Percentiles rank a stretch among this genome's conserved stretches.
These are phyloP conservation scores for Scopulariopsis brevicaulis DNA, from an alignment of 2,329 filamentous ascomycete species.

Conservation along the genomic window DNA sequence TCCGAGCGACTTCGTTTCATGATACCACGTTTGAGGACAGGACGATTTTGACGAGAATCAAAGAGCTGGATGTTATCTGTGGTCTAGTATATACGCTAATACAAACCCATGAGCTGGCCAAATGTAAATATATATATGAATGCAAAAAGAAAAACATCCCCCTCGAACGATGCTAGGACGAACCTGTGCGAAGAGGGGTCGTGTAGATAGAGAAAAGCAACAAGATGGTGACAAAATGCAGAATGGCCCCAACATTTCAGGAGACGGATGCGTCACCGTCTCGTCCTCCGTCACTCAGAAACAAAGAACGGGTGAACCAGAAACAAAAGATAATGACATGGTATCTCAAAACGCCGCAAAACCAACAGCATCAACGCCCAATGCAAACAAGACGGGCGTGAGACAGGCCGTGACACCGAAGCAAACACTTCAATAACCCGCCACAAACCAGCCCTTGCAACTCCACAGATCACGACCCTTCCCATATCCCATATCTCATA, in stretches of 20 bases:
- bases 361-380: neutral
- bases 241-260: neutral
- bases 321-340: conserved; percentile 1
- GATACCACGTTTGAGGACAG: neutral
- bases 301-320: neutral
- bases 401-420: neutral
- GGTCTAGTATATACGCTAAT: conserved; percentile 8
- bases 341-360: conserved; percentile 3
- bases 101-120: conserved; percentile 2
- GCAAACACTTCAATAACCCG: neutral
- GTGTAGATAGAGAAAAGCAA: neutral
- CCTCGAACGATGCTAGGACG: neutral
- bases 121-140: conserved; percentile 5
- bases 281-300: neutral
- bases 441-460: neutral
- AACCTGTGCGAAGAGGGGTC: neutral
- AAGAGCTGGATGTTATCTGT: conserved; percentile 5
- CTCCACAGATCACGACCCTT: neutral
- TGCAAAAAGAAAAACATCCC: neutral
- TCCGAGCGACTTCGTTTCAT: neutral
- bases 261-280: neutral
- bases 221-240: neutral
- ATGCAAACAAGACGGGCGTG: neutral
- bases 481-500: neutral
- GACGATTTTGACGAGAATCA: neutral